These are phyloP conservation scores for Akebia trifoliata DNA, from an alignment of 164 flowering plant genomes.

Conservation along the genomic window DNA sequence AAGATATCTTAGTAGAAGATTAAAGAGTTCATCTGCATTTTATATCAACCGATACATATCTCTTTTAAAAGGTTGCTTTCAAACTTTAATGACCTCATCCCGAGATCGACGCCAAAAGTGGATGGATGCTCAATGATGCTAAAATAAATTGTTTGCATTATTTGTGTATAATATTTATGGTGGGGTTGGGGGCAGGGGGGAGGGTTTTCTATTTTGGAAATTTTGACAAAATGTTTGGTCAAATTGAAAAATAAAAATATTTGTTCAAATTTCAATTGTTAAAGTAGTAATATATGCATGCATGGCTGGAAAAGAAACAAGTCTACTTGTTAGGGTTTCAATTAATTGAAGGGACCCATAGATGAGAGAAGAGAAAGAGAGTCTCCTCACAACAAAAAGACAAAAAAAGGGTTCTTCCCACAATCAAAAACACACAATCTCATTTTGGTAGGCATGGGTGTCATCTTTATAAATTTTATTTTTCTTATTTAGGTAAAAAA, in stretches of 20 bases:
- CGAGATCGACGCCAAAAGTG: too few relatives aligned
- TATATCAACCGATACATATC: too few relatives aligned
- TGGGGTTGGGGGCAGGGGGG: too few relatives aligned
- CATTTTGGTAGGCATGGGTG: neutral
- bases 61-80: too few relatives aligned
- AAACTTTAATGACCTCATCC: too few relatives aligned
- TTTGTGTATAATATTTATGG: too few relatives aligned
- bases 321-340: neutral
- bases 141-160: too few relatives aligned
- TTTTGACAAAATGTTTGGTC: too few relatives aligned
- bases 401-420: neutral
- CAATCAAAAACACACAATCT: neutral
- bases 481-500: neutral
- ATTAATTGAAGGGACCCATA: neutral
- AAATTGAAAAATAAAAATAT: neutral
- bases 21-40: too few relatives aligned
- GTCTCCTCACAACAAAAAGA: neutral
- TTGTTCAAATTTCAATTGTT: neutral
- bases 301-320: conserved; percentile 1
- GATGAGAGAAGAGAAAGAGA: neutral
- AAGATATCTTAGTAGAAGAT: too few relatives aligned
- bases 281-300: neutral
- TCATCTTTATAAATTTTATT: neutral
- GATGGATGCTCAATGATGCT: too few relatives aligned
- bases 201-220: too few relatives aligned